phyloP scores from a whole-genome alignment of 75 land plant species.

The Cryptomeria japonica region DNA sequence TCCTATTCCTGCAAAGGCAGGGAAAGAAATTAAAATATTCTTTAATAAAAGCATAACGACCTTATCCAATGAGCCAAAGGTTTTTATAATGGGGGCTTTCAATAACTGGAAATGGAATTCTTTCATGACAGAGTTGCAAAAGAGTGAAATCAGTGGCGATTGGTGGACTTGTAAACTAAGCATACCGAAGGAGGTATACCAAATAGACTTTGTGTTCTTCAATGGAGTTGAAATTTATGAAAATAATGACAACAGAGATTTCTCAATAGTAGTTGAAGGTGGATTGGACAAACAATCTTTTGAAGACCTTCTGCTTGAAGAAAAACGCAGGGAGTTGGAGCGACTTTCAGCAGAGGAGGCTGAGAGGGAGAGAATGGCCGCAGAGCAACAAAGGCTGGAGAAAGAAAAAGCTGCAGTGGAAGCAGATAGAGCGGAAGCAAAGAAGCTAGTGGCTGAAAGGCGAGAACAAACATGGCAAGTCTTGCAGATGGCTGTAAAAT shows the following conservation, averaged over 20 bases:
- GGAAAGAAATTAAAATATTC: slow-evolving; percentile 62
- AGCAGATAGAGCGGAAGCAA: slow-evolving; percentile 75
- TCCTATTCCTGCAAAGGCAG: slow-evolving; percentile 58
- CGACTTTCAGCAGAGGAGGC: slow-evolving; percentile 63
- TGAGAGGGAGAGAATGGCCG: slow-evolving; percentile 60
- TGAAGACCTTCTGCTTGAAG: slow-evolving; percentile 85
- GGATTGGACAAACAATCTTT: slow-evolving; percentile 65
- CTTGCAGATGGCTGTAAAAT: slow-evolving; percentile 41
- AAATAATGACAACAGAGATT: slow-evolving; percentile 72
- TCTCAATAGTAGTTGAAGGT: slow-evolving; percentile 60
- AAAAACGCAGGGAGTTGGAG: slow-evolving; percentile 65
- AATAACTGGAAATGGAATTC: slow-evolving; percentile 90
- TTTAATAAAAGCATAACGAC: slow-evolving; percentile 57
- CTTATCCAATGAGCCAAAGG: slow-evolving; percentile 51
- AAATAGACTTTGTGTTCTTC: slow-evolving; percentile 84
- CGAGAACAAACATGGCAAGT: slow-evolving; percentile 33
- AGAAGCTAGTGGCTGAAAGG: slow-evolving; percentile 43
- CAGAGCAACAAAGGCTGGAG: slow-evolving; percentile 57
- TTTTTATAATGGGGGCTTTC: slow-evolving; percentile 75
- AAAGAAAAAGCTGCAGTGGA: slow-evolving; percentile 60
- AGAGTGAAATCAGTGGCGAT: slow-evolving; percentile 63
- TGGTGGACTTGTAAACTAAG: slow-evolving; percentile 84
- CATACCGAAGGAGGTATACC: slow-evolving; percentile 77
- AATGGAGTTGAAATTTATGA: slow-evolving; percentile 77
- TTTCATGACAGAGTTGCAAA: slow-evolving; percentile 53